Conservation (phyloP, 441 rosid species). For the Populus hybrid region DNA sequence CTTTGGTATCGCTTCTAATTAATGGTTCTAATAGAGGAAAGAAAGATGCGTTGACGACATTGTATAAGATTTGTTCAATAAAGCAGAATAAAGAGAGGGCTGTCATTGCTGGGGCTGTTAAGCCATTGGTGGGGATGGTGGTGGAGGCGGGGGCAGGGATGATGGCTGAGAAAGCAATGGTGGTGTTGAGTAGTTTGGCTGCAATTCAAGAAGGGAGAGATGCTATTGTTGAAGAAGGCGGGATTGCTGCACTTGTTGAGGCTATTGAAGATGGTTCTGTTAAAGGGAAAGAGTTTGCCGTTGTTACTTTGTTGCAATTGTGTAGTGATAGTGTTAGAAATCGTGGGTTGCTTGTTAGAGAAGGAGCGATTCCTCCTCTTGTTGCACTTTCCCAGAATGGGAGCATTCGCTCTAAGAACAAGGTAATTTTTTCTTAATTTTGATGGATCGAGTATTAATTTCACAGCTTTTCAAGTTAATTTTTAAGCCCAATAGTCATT, state of each 20-base stretch:
- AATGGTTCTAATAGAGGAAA: slow-evolving; percentile 75
- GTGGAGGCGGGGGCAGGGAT: slow-evolving; percentile 66
- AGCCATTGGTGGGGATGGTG: slow-evolving; percentile 74
- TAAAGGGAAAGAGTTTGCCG: slow-evolving; percentile 88
- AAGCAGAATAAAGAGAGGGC: slow-evolving; percentile 84
- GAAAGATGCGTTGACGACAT: slow-evolving; percentile 83
- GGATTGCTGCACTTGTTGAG: slow-evolving; percentile 80
- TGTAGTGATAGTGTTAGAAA: slow-evolving; percentile 69
- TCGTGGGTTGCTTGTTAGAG: slow-evolving; percentile 80
- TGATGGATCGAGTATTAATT: background rate
- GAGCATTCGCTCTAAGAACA: slow-evolving; percentile 65
- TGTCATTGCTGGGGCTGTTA: slow-evolving; percentile 74
- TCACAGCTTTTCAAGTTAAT: background rate
- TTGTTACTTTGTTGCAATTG: slow-evolving; percentile 70
- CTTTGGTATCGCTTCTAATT: slow-evolving; percentile 67
- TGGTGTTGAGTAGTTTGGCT: slow-evolving; percentile 70
- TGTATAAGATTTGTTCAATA: slow-evolving; percentile 75
- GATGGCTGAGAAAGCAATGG: slow-evolving; percentile 95
- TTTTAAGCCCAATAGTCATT: background rate
- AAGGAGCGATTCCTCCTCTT: slow-evolving; percentile 96
- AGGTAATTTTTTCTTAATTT: slow-evolving; percentile 34
- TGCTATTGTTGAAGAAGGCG: slow-evolving; percentile 81
- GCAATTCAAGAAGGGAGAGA: slow-evolving; percentile 65
- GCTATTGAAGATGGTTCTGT: slow-evolving; percentile 81
- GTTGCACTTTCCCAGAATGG: slow-evolving; percentile 84